Percentiles rank a stretch among this genome's conserved stretches.
Evolutionary conservation across 768 basidiomycete species (phyloP).

Genomic region (Sarcodon aspratus): DNA sequence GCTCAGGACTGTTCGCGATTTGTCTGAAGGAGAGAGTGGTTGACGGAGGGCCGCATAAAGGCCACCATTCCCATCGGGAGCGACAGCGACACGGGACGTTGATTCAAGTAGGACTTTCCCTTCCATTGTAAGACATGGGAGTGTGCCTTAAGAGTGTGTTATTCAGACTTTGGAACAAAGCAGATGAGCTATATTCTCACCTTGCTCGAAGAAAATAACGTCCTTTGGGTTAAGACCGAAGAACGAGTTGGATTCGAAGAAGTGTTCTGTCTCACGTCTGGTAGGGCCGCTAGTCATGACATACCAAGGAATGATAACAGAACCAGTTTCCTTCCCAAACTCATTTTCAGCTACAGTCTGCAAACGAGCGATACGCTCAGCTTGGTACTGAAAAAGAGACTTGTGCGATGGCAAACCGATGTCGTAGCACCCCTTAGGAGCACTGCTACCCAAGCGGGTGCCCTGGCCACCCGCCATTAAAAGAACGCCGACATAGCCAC

Average conservation of each 20-base stretch:
- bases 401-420: slow-evolving; percentile 91
- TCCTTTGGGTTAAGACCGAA: slow-evolving; percentile 77
- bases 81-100: slow-evolving; percentile 74
- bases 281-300: slow-evolving; percentile 99
- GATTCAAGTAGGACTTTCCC: slow-evolving; percentile 88
- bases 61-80: slow-evolving; percentile 97
- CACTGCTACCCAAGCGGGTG: slow-evolving; percentile 81
- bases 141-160: slow-evolving; percentile 56
- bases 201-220: slow-evolving; percentile 94
- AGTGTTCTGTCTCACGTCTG: slow-evolving; percentile 72
- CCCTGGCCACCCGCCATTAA: slow-evolving; percentile 99
- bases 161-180: background rate
- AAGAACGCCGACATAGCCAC: slow-evolving; percentile 85
- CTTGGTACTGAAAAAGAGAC: slow-evolving; percentile 92
- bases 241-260: slow-evolving; percentile 64
- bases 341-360: slow-evolving; percentile 63
- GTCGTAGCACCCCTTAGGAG: slow-evolving; percentile 97
- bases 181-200: slow-evolving; percentile 27
- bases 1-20: slow-evolving; percentile 65
- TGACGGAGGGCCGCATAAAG: slow-evolving; percentile 87
- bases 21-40: slow-evolving; percentile 50
- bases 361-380: slow-evolving; percentile 85
- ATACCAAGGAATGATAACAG: slow-evolving; percentile 88
- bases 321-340: slow-evolving; percentile 36
- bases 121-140: slow-evolving; percentile 90